These are phyloP conservation scores for Diaporthe sp. DNA, from an alignment of 2,329 filamentous ascomycete species.

Conservation along the genomic window DNA sequence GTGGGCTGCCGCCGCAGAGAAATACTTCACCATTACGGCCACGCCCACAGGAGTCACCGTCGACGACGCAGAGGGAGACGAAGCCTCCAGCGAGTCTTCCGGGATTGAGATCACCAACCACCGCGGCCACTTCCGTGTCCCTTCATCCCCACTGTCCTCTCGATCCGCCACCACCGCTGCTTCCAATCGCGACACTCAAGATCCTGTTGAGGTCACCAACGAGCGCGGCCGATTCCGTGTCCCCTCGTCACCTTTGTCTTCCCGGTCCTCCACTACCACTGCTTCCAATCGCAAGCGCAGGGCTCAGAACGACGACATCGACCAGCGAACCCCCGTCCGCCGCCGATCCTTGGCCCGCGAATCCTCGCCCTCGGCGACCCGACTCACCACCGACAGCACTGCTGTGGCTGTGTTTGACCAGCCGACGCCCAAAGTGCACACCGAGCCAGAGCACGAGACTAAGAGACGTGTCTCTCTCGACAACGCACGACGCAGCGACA, in stretches of 20 bases:
- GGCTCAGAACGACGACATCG: neutral
- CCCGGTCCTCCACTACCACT: neutral
- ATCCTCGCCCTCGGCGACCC: neutral
- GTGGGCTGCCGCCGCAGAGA: slow-evolving; percentile 18
- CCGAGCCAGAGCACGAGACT: slow-evolving; percentile 48
- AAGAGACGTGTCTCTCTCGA: slow-evolving; percentile 48
- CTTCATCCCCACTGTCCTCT: neutral
- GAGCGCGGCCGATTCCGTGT: neutral
- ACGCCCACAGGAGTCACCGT: slow-evolving; percentile 45
- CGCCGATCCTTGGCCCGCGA: neutral
- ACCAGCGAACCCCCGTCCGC: neutral
- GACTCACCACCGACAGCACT: neutral
- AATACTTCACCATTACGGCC: slow-evolving; percentile 45
- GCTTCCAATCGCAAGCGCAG: slow-evolving; percentile 18
- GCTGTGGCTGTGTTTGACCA: slow-evolving; percentile 47
- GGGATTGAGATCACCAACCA: neutral
- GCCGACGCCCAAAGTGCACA: slow-evolving; percentile 40
- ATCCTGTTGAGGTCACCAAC: neutral
- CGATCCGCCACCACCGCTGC: neutral
- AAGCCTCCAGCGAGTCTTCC: neutral
- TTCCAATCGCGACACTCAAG: neutral
- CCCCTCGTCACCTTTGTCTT: neutral
- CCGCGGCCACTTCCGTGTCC: neutral
- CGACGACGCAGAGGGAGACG: slow-evolving; percentile 9
- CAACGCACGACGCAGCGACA: slow-evolving; percentile 47